A percentile compares a stretch with the other conserved stretches of the same genome.
phyloP scores from a whole-genome alignment of 2,329 filamentous ascomycete species.

The Didymosphaeria variabile region DNA sequence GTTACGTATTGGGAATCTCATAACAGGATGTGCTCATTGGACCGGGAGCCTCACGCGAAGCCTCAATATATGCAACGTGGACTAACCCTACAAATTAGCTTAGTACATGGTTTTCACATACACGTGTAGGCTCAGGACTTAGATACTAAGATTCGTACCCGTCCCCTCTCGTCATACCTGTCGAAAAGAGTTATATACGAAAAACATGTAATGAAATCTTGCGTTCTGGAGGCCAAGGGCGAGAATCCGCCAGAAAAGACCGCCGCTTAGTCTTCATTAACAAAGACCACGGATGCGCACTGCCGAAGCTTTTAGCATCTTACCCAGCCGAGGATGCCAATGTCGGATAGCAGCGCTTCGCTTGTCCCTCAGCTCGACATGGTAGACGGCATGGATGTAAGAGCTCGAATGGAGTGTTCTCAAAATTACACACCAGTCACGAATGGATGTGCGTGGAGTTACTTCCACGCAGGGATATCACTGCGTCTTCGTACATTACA shows the following conservation, averaged over 20 bases:
- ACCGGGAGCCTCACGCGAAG: not conserved
- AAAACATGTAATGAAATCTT: not conserved
- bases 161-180: not conserved
- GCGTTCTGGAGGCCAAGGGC: too few species aligned
- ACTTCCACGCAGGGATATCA: not conserved
- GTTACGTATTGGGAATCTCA: too few species aligned
- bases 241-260: too few species aligned
- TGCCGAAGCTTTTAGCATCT: too few species aligned
- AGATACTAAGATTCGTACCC: not conserved
- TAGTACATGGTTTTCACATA: not conserved
- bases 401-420: not conserved
- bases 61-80: not conserved
- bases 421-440: not conserved
- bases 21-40: not conserved
- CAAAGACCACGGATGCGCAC: too few species aligned
- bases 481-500: not conserved
- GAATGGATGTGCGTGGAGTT: not conserved
- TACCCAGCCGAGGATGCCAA: too few species aligned
- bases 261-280: too few species aligned
- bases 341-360: too few species aligned
- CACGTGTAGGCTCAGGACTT: not conserved
- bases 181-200: not conserved
- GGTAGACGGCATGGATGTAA: too few species aligned
- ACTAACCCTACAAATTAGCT: not conserved
- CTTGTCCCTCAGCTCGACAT: too few species aligned